A percentile compares a stretch with the other conserved stretches of the same genome.
Evolutionary conservation across 192 early-diverging fungal species (phyloP).

Genomic region (Phlyctochytrium arcticum): DNA sequence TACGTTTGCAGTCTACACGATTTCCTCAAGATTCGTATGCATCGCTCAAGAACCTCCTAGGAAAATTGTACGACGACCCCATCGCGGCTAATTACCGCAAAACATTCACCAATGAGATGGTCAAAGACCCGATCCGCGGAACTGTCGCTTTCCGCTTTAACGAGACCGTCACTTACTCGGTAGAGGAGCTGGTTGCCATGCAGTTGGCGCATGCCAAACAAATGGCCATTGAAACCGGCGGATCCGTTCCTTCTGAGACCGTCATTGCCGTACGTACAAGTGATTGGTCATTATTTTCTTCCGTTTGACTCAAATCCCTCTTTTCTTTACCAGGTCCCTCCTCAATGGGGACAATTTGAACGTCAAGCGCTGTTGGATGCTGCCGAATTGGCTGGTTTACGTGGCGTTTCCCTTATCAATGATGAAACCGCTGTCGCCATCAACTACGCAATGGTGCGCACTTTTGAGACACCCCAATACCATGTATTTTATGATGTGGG

Average conservation of each 20-base stretch:
- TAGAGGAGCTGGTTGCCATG: conserved; percentile 92
- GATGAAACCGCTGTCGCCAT: conserved; percentile 94
- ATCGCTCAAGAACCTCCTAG: conserved; percentile 80
- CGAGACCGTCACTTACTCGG: conserved; percentile 52
- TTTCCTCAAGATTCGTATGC: conserved; percentile 81
- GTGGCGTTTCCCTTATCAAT: conserved; percentile 78
- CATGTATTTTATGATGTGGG: conserved; percentile 99
- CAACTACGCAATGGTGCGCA: conserved; percentile 80
- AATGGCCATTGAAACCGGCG: conserved; percentile 73
- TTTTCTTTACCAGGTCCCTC: conserved; percentile 62
- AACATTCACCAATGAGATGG: conserved; percentile 76
- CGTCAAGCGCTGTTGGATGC: conserved; percentile 91
- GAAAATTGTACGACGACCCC: conserved; percentile 68
- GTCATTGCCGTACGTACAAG: conserved; percentile 73
- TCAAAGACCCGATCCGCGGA: conserved; percentile 58
- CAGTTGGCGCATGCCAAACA: conserved; percentile 84
- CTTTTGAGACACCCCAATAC: conserved; percentile 62
- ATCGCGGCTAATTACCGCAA: conserved; percentile 64
- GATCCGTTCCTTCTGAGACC: conserved; percentile 71
- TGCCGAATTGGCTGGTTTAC: conserved; percentile 82
- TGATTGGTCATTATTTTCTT: not conserved
- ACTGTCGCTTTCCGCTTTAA: conserved; percentile 69
- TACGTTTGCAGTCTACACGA: conserved; percentile 59
- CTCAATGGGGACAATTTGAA: conserved; percentile 86
- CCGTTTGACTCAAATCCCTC: not conserved